Base-by-base conservation (phyloP, 352 stramenopile species). In the Phytophthora ramorum region DNA sequence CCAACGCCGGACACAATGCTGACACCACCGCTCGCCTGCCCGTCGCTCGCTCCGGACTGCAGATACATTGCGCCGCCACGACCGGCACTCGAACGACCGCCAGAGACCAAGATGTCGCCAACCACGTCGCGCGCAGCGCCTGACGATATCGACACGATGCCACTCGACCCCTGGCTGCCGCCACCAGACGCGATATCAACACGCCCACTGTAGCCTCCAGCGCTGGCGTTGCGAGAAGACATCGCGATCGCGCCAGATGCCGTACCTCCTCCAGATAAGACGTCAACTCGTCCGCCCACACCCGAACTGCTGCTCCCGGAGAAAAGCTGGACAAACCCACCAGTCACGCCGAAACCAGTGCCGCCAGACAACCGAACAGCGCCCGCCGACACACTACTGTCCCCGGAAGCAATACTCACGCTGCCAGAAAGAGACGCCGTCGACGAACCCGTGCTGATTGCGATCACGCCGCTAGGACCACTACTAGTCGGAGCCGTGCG, bases 121-220 rank as follows among this genome's bases (percentile, higher is more conserved):
- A 62, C 64, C 32, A 47, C 37, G 34, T 67, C 57, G 28, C 64
- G 57, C 38, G 50, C 50, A 38, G 40, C 59, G 9, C 72, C 64
- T 49, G 61, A 58, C 19, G 63, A 64, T 38, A 70, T 63, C 8
- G 66, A 63, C n/a, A 67, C 60, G 34, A 67, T 12, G 22, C 73
- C 69, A 24, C 54, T 70, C 7, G 65, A 68, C 10, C 65, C 73
- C 34, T 61, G 53, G n/a, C 49, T 54, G n/a, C 58, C 62, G 45
- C 66, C 19, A 26, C 66, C 66, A 57, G 66, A 74, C 7, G 37
- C 44, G 17, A 69, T 34, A 58, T 57, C 60, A 28, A 69, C 7
- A 47, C 52, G 51, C 20, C 60, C 60, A 26, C 49, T 66, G 49
- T 38, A 55, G 41, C 58, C 34, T 37, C 37, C 43, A 52, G 52